Percentiles rank a stretch among this genome's conserved stretches.
phyloP scores from a whole-genome alignment of 2,329 filamentous ascomycete genomes.

The Ascochyta koolunga region DNA sequence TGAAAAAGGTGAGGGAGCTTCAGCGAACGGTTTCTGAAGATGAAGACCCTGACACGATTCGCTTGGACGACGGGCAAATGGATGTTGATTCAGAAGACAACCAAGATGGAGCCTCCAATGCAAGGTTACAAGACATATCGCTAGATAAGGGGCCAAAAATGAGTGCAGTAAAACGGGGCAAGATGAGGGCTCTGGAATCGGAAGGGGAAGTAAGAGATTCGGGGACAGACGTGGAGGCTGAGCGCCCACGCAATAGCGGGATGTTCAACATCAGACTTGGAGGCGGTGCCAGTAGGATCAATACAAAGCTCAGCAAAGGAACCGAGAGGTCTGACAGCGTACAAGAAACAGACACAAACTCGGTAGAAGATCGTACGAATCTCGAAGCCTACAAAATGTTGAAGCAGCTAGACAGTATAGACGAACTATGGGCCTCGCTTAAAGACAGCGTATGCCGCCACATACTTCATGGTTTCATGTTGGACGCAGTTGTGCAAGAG shows the following conservation, averaged over 20 bases:
- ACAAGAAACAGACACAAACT: neutral
- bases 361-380: neutral
- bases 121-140: neutral
- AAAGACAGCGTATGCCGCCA: neutral
- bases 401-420: neutral
- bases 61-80: constrained; percentile 12
- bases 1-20: neutral
- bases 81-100: neutral
- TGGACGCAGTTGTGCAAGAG: neutral
- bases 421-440: neutral
- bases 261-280: neutral
- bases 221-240: neutral
- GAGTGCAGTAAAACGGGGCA: neutral
- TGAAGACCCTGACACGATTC: neutral
- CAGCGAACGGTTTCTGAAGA: neutral
- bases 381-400: neutral
- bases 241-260: neutral
- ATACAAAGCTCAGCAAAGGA: neutral
- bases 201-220: neutral
- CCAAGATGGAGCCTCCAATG: neutral
- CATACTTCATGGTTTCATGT: neutral
- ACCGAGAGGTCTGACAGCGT: neutral
- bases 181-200: neutral
- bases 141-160: neutral
- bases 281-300: neutral